phyloP scores from a whole-genome alignment of 1,139 yeast genomes.

The Zygosaccharomyces sapae region DNA sequence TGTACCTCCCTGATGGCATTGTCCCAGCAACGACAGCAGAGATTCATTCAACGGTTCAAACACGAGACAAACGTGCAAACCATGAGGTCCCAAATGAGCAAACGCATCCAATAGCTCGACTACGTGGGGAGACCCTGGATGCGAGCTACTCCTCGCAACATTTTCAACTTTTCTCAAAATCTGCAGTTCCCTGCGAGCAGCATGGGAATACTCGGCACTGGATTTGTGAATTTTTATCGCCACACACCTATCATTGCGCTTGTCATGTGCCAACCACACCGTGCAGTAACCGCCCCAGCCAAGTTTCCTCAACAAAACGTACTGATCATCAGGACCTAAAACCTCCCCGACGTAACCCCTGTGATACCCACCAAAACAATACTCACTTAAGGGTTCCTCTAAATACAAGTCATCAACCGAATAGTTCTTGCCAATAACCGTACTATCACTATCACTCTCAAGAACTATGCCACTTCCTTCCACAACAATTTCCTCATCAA shows the following conservation, averaged over 20 bases:
- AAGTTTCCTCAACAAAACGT: slow-evolving; percentile 67
- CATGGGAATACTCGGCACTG: slow-evolving; percentile 64
- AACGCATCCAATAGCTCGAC: slow-evolving; percentile 71
- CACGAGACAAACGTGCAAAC: slow-evolving; percentile 82
- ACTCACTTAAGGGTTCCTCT: slow-evolving; percentile 37
- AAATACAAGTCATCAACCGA: slow-evolving; percentile 32
- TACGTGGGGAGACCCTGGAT: slow-evolving; percentile 69
- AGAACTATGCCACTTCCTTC: not conserved
- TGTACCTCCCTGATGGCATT: slow-evolving; percentile 14
- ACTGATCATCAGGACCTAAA: slow-evolving; percentile 53
- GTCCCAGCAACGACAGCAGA: slow-evolving; percentile 39
- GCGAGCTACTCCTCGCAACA: slow-evolving; percentile 46
- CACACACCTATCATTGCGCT: slow-evolving; percentile 53
- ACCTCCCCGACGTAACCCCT: slow-evolving; percentile 76
- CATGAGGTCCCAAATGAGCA: slow-evolving; percentile 75
- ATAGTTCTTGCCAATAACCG: not conserved
- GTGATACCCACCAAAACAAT: slow-evolving; percentile 81
- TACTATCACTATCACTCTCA: slow-evolving; percentile 4
- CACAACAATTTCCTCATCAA: not conserved
- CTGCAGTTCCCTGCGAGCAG: slow-evolving; percentile 80
- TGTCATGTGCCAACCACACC: slow-evolving; percentile 78
- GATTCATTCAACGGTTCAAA: slow-evolving; percentile 87
- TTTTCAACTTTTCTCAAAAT: slow-evolving; percentile 43
- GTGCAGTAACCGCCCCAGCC: slow-evolving; percentile 95
- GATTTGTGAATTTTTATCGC: slow-evolving; percentile 84